A percentile compares a stretch with the other conserved stretches of the same genome.
Conservation (phyloP, 1,139 yeast species). For the Pichia sp. region DNA sequence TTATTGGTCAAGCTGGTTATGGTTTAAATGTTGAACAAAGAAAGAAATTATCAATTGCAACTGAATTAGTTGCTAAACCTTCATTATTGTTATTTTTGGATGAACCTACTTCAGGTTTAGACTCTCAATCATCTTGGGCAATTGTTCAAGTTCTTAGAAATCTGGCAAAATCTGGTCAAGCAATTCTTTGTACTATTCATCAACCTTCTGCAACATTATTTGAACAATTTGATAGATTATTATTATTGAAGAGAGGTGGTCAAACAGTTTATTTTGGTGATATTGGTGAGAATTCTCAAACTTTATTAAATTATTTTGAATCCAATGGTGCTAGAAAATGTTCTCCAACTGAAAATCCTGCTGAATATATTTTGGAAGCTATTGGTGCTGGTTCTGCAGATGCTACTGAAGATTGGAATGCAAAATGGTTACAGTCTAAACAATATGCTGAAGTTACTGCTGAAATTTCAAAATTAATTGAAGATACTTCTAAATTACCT, state of each 20-base stretch:
- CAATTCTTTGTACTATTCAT: slow-evolving; percentile 47
- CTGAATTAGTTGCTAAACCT: slow-evolving; percentile 45
- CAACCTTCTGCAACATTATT: slow-evolving; percentile 52
- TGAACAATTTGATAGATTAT: slow-evolving; percentile 39
- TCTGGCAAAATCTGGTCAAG: slow-evolving; percentile 43
- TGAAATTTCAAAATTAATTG: slow-evolving; percentile 23
- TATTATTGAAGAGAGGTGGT: slow-evolving; percentile 42
- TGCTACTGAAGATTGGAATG: slow-evolving; percentile 38
- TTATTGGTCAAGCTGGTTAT: slow-evolving; percentile 44
- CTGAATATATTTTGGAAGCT: slow-evolving; percentile 34
- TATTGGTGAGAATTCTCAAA: slow-evolving; percentile 42
- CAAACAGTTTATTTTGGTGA: slow-evolving; percentile 54
- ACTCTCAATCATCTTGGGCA: slow-evolving; percentile 48
- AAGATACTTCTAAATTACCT: slow-evolving; percentile 10
- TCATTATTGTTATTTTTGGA: slow-evolving; percentile 40
- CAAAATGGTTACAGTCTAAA: slow-evolving; percentile 31
- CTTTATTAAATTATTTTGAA: slow-evolving; percentile 39
- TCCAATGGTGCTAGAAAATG: slow-evolving; percentile 44
- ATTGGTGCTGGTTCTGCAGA: slow-evolving; percentile 55
- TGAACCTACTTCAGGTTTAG: slow-evolving; percentile 47
- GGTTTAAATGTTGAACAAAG: slow-evolving; percentile 55
- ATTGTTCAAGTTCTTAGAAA: slow-evolving; percentile 37
- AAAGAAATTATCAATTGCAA: slow-evolving; percentile 34
- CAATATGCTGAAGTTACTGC: slow-evolving; percentile 20
- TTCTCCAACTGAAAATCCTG: slow-evolving; percentile 30